phyloP scores from a whole-genome alignment of 179 eudicot species.

The Sideroxylon spinosum region DNA sequence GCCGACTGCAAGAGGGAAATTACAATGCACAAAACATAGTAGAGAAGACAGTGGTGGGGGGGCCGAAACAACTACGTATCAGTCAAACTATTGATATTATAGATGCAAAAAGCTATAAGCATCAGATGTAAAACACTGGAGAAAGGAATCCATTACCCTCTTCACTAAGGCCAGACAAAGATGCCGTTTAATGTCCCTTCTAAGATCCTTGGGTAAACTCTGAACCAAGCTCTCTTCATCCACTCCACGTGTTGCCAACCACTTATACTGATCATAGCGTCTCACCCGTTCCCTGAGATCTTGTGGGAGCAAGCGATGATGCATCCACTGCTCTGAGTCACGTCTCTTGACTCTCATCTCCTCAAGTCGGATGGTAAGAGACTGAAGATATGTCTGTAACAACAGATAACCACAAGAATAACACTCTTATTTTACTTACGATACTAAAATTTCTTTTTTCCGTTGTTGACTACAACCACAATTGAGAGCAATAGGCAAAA shows the following conservation, averaged over 20 bases:
- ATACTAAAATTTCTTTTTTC: not conserved
- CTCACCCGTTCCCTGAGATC: conserved; percentile 86
- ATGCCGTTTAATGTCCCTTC: conserved; percentile 92
- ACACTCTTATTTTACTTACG: not conserved
- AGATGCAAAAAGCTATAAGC: not conserved
- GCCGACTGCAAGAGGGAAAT: not conserved
- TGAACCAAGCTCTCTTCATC: conserved; percentile 81
- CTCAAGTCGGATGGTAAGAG: conserved; percentile 84
- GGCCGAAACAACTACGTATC: not conserved
- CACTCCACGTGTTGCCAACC: conserved; percentile 93
- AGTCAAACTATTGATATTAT: not conserved
- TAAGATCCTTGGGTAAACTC: conserved; percentile 78
- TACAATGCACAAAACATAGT: not conserved
- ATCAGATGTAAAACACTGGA: conserved; percentile 5
- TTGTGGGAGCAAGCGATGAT: conserved; percentile 78
- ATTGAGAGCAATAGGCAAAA: not conserved
- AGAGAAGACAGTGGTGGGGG: not conserved
- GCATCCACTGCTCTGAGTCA: conserved; percentile 98
- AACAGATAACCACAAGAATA: conserved; percentile 17
- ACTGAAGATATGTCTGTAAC: conserved; percentile 83
- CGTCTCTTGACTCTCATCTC: conserved; percentile 97
- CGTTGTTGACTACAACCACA: not conserved
- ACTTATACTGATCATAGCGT: conserved; percentile 90
- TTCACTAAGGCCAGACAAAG: conserved; percentile 86
- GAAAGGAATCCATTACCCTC: conserved; percentile 42